These are phyloP conservation scores for Penicillium diatomitis DNA, from an alignment of 495 filamentous ascomycete genomes.

Conservation along the genomic window DNA sequence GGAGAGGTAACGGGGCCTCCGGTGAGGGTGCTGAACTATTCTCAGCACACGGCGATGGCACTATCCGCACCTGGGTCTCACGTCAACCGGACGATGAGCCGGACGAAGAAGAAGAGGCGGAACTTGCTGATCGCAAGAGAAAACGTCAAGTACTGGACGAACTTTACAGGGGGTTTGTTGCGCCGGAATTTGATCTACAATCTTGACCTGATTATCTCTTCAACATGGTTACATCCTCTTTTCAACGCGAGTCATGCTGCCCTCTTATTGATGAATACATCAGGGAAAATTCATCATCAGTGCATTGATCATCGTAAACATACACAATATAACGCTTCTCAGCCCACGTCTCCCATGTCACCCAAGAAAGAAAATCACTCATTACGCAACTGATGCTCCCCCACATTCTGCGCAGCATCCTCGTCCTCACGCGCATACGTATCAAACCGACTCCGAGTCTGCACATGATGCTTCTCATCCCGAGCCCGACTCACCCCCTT, in stretches of 20 bases:
- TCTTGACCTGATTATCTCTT: slow-evolving; percentile 2
- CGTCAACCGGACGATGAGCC: slow-evolving; percentile 46
- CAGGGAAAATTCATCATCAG: too few species aligned
- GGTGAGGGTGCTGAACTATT: slow-evolving; percentile 41
- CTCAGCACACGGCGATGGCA: slow-evolving; percentile 45
- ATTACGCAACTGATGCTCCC: slow-evolving; percentile 13
- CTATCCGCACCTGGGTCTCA: slow-evolving; percentile 45
- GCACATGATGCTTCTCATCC: slow-evolving; percentile 33
- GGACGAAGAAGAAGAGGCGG: slow-evolving; percentile 33
- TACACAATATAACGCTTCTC: too few species aligned
- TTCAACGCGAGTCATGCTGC: too few species aligned
- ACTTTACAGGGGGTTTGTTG: slow-evolving; percentile 33
- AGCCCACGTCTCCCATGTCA: too few species aligned
- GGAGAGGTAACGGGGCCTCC: slow-evolving; percentile 48
- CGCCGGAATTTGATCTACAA: slow-evolving; percentile 1
- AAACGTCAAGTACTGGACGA: slow-evolving; percentile 43
- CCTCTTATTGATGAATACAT: too few species aligned
- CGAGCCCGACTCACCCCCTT: slow-evolving; percentile 26
- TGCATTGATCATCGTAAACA: neutral
- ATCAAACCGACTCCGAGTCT: slow-evolving; percentile 34
- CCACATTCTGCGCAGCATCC: slow-evolving; percentile 16
- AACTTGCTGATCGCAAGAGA: slow-evolving; percentile 35
- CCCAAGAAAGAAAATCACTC: neutral
- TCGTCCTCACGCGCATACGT: slow-evolving; percentile 21
- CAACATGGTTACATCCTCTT: neutral